A percentile compares a stretch with the other conserved stretches of the same genome.
These are phyloP conservation scores for Leucaena leucocephala DNA, from an alignment of 306 rosid species.

Conservation along the genomic window DNA sequence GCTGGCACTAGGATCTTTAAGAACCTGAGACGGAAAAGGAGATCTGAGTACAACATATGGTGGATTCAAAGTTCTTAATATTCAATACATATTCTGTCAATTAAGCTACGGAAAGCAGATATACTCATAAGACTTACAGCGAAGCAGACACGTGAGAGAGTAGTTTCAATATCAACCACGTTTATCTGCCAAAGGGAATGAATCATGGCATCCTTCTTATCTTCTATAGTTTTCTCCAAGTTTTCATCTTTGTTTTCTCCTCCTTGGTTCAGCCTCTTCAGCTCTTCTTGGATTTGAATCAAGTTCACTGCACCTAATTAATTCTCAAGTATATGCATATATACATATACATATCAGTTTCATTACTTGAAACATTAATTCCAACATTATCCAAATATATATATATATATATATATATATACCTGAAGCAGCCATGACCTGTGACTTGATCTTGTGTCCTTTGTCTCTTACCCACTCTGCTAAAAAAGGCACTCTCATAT, in stretches of 20 bases:
- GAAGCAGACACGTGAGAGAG: conserved; percentile 78
- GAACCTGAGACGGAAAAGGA: conserved; percentile 55
- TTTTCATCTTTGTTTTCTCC: conserved; percentile 74
- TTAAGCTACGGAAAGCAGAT: conserved; percentile 36
- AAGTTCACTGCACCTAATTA: conserved; percentile 84
- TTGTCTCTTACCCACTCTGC: conserved; percentile 97
- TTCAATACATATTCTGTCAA: not conserved
- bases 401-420: no score
- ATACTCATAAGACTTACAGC: conserved; percentile 57
- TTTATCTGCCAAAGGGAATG: conserved; percentile 90
- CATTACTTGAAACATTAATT: conserved; percentile 19
- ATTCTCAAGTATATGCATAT: not conserved
- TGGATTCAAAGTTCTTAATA: not conserved
- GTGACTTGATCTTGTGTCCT: conserved; percentile 93
- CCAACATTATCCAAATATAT: not conserved
- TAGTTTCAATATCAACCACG: conserved; percentile 93
- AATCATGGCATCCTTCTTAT: conserved; percentile 77
- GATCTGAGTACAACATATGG: not conserved
- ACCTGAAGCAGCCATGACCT: conserved; percentile 97
- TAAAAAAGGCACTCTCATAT: conserved; percentile 84
- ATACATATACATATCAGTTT: conserved; percentile 11
- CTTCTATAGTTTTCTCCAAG: conserved; percentile 69
- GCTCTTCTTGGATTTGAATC: conserved; percentile 89
- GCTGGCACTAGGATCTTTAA: conserved; percentile 65
- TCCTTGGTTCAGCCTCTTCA: conserved; percentile 69